A percentile compares a stretch with the other conserved stretches of the same genome.
Conservation (phyloP, 345 rosid species). For the Isatis tinctoria region DNA sequence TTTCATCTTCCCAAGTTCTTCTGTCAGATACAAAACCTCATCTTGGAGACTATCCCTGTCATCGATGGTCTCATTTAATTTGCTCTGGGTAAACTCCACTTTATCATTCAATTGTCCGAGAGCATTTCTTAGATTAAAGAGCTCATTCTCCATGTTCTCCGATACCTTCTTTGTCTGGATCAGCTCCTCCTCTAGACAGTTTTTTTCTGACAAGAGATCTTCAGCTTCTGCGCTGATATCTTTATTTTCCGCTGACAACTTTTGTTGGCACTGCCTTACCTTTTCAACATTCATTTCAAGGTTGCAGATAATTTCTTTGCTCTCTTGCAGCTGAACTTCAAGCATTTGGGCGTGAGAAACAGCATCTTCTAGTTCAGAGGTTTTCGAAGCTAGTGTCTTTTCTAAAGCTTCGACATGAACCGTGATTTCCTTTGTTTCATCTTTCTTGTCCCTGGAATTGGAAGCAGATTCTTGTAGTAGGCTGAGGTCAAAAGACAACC, state of each 20-base stretch:
- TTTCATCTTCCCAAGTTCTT: conserved; percentile 48
- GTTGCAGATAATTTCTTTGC: conserved; percentile 39
- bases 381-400: conserved; percentile 56
- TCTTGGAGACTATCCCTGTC: conserved; percentile 63
- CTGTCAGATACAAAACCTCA: conserved; percentile 57
- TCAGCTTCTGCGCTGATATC: conserved; percentile 51
- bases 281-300: conserved; percentile 48
- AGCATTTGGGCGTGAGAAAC: conserved; percentile 49
- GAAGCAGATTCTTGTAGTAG: conserved; percentile 91
- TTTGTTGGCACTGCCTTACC: conserved; percentile 34
- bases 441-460: conserved; percentile 67
- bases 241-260: conserved; percentile 43
- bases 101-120: conserved; percentile 56
- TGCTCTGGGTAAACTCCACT: conserved; percentile 47
- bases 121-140: conserved; percentile 48
- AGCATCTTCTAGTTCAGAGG: conserved; percentile 53
- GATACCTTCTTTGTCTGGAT: conserved; percentile 43
- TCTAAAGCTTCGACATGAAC: conserved; percentile 63
- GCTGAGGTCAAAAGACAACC: conserved; percentile 80
- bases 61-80: conserved; percentile 40
- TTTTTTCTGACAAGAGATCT: conserved; percentile 45
- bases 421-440: conserved; percentile 65
- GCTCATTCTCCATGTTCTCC: conserved; percentile 74
- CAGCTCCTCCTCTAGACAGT: conserved; percentile 50
- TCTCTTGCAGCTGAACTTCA: conserved; percentile 64